phyloP scores from a whole-genome alignment of 306 rosid genomes.

The Cucurbita moschata region DNA sequence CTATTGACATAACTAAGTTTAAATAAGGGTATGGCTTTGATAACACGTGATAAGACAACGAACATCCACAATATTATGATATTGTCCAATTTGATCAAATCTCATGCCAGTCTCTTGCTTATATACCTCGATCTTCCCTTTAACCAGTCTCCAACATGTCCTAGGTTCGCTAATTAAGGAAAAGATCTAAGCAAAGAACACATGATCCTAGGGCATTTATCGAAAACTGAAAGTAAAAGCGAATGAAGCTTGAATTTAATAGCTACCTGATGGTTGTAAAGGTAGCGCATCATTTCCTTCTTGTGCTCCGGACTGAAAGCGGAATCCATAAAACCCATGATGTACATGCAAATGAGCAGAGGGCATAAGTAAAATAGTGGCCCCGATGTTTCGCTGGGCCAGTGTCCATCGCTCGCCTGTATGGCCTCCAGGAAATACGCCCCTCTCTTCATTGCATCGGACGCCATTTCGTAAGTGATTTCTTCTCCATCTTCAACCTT shows the following conservation, averaged over 20 bases:
- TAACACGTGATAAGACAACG: too few relatives aligned
- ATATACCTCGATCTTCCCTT: too few relatives aligned
- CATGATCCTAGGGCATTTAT: too few relatives aligned
- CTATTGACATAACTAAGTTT: too few relatives aligned
- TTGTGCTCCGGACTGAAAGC: constrained; percentile 7
- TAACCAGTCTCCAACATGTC: too few relatives aligned
- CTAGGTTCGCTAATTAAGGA: too few relatives aligned
- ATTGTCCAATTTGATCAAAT: too few relatives aligned
- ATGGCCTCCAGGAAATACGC: constrained; percentile 5
- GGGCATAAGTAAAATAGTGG: constrained; percentile 9
- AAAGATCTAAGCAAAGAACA: too few relatives aligned
- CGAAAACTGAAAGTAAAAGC: too few relatives aligned
- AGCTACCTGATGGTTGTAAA: constrained; percentile 8
- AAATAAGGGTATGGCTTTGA: too few relatives aligned
- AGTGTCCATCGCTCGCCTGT: constrained; percentile 17
- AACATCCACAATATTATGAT: too few relatives aligned
- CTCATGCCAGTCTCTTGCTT: too few relatives aligned
- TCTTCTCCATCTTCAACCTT: constrained; percentile 9
- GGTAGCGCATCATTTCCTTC: constrained; percentile 3
- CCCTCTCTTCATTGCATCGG: constrained; percentile 6
- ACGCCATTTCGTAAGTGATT: not conserved
- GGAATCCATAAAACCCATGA: constrained; percentile 1
- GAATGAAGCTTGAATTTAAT: not conserved
- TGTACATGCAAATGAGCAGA: constrained; percentile 12
- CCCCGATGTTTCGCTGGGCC: constrained; percentile 15